Conservation (phyloP, 2,329 filamentous ascomycete genomes). For the Aspergillus chevalieri region DNA sequence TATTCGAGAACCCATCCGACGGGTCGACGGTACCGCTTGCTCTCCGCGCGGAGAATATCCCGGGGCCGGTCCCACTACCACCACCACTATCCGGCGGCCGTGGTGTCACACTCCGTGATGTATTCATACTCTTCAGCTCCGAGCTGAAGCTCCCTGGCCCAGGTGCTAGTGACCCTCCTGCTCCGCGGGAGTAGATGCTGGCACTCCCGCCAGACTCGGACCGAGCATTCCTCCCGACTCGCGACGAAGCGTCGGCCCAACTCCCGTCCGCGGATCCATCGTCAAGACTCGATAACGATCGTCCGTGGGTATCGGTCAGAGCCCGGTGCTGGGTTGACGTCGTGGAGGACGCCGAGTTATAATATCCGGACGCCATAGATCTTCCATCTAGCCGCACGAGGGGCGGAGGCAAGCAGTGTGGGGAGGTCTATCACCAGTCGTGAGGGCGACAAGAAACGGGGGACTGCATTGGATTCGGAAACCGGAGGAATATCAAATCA, state of each 20-base stretch:
- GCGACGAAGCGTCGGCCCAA: conserved; percentile 29
- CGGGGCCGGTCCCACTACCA: neutral
- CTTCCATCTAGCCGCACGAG: conserved; percentile 35
- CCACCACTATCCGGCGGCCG: conserved; percentile 42
- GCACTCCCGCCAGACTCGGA: conserved; percentile 53
- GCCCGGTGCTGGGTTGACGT: conserved; percentile 37
- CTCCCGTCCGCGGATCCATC: conserved; percentile 33
- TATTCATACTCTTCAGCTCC: conserved; percentile 66
- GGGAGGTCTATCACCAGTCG: conserved; percentile 31
- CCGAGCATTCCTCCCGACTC: conserved; percentile 36
- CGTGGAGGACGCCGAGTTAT: conserved; percentile 37
- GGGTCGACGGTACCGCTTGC: conserved; percentile 44
- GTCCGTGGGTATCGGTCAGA: conserved; percentile 26
- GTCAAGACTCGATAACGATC: conserved; percentile 34
- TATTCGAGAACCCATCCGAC: conserved; percentile 54
- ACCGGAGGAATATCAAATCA: too few species aligned
- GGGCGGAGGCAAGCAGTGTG: neutral
- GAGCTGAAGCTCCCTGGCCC: conserved; percentile 83
- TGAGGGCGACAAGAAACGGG: conserved; percentile 17
- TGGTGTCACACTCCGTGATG: conserved; percentile 57
- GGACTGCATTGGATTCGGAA: conserved; percentile 25
- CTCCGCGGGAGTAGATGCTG: conserved; percentile 60
- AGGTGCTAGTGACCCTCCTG: conserved; percentile 58
- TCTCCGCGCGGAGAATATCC: conserved; percentile 37
- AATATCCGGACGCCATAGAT: conserved; percentile 39